Evolutionary conservation across 2,329 filamentous ascomycete species (phyloP).

Genomic region (Phyllosticta citribraziliensis): DNA sequence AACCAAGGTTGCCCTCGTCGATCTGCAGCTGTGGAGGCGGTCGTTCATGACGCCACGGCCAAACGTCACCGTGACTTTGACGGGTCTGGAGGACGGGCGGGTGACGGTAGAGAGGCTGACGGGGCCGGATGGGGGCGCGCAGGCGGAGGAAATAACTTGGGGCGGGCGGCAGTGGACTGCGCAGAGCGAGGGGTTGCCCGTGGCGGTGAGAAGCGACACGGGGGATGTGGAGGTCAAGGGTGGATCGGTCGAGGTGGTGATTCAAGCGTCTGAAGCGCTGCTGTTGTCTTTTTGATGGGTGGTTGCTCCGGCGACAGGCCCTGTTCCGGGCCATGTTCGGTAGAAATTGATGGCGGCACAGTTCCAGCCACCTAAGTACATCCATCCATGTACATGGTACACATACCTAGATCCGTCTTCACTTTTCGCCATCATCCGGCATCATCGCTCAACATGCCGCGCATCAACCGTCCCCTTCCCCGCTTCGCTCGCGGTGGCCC

Average conservation of each 20-base stretch:
- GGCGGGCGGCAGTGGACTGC: slow-evolving; percentile 1
- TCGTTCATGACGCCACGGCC: background rate
- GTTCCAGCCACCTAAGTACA: too few relatives aligned
- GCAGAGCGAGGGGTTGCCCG: slow-evolving; percentile 3
- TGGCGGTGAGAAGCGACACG: background rate
- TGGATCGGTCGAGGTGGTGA: background rate
- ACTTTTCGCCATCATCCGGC: too few relatives aligned
- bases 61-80: background rate
- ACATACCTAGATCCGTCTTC: too few relatives aligned
- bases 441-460: too few relatives aligned
- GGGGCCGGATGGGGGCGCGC: background rate
- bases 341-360: background rate
- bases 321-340: background rate
- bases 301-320: background rate
- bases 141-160: slow-evolving; percentile 1
- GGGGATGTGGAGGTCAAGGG: background rate
- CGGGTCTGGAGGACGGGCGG: background rate
- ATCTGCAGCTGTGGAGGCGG: slow-evolving; percentile 2
- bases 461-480: too few relatives aligned
- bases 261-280: slow-evolving; percentile 6
- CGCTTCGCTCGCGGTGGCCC: too few relatives aligned
- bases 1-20: background rate
- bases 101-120: background rate
- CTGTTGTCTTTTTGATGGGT: background rate
- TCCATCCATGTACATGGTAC: too few relatives aligned